Base-by-base conservation (phyloP, 805 yeast species). In the Candida verbasci region DNA sequence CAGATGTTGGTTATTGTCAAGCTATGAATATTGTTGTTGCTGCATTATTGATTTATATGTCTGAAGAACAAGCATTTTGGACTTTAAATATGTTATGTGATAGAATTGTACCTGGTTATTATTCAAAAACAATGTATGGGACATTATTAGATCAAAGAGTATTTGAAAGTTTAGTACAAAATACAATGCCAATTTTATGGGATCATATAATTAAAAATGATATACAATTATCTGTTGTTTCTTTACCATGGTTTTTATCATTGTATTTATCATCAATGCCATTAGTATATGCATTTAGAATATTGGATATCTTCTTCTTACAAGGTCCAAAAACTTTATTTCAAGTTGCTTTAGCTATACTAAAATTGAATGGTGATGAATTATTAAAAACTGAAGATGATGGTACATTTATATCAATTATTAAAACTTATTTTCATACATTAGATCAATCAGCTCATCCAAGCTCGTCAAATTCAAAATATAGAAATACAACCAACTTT, bases 21-120 rank as follows among this genome's bases (percentile, higher is more conserved):
- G 98, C 97, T 1, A 93, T 94, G 98, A 93, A 93, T 55, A 93
- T 93, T 35, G 88, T 85, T 7, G 79, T 77, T 2, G 95, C 95
- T 1, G 89, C 86, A 0, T 57, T 85, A 36, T 61, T 85, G 34
- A 83, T 83, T 26, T 84, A 79, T 56, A 88, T 86, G 83, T 83
- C 94, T 7, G 99, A 93, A 58, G 98, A 91, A 46, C 97, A 93
- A 59, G 97, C 96, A 0, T 93, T 87, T 53, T 93, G 97, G 97
- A 78, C 91, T 40, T 69, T 93, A 39, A 76, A 80, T 38, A 75
- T 77, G 12, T 60, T 93, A 3, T 88, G 97, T 62, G 95, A 88
- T 41, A 74, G 78, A 26, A 75, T 85, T 41, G 84, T 88, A 3
- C 97, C 97, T 0, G 98, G 98, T 0, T 93, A 93, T 58, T 93